Evolutionary conservation across 306 rosid genomes (phyloP).

Genomic region (Oemleria cerasiformis): DNA sequence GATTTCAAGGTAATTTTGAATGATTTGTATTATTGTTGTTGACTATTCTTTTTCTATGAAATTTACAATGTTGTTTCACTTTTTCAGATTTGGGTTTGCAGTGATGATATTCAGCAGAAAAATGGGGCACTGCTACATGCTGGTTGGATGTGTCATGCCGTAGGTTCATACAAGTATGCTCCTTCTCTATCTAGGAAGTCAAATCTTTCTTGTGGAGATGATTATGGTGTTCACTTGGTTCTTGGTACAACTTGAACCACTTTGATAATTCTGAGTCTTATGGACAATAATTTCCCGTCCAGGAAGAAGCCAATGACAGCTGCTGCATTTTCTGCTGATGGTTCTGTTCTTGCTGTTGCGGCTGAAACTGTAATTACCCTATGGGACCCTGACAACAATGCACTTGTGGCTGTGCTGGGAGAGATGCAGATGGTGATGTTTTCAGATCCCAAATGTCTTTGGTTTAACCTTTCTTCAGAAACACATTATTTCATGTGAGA

Average conservation of each 20-base stretch:
- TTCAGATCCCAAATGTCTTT: slow-evolving; percentile 16
- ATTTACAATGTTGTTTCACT: slow-evolving; percentile 25
- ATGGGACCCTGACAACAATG: slow-evolving; percentile 88
- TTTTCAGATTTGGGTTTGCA: slow-evolving; percentile 80
- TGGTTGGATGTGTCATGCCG: slow-evolving; percentile 93
- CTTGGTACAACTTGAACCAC: neutral
- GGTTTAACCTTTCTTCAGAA: slow-evolving; percentile 11
- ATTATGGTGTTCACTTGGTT: neutral
- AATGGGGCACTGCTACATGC: slow-evolving; percentile 42
- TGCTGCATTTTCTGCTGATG: slow-evolving; percentile 85
- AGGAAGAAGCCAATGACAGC: slow-evolving; percentile 90
- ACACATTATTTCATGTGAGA: neutral
- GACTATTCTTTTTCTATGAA: neutral
- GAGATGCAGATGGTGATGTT: slow-evolving; percentile 54
- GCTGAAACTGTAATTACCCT: slow-evolving; percentile 84
- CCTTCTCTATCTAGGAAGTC: slow-evolving; percentile 14
- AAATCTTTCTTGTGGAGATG: slow-evolving; percentile 11
- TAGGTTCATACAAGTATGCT: slow-evolving; percentile 90
- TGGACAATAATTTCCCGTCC: slow-evolving; percentile 23
- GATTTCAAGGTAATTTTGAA: slow-evolving; percentile 77
- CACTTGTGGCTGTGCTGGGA: slow-evolving; percentile 78
- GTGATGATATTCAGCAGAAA: slow-evolving; percentile 48
- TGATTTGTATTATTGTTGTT: neutral
- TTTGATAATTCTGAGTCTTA: slow-evolving; percentile 20
- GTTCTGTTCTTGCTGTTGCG: slow-evolving; percentile 91